phyloP scores from a whole-genome alignment of 768 basidiomycete genomes.

The Lentinula detonsa region DNA sequence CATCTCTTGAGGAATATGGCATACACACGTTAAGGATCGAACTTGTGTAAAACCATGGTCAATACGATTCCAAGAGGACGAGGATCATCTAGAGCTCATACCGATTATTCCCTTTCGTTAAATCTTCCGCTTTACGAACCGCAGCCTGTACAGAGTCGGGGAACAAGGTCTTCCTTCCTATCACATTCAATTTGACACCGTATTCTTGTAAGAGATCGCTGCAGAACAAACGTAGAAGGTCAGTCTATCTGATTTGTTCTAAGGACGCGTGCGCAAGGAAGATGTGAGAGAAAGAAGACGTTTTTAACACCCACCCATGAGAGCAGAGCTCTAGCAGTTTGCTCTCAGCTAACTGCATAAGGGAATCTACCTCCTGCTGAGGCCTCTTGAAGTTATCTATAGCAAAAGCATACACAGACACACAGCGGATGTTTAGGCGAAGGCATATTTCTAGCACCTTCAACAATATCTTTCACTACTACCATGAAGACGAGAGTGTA shows the following conservation, averaged over 20 bases:
- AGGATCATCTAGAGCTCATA: constrained; percentile 23
- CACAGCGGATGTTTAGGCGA: constrained; percentile 70
- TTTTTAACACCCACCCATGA: constrained; percentile 58
- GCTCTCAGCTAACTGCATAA: constrained; percentile 81
- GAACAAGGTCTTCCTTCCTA: constrained; percentile 73
- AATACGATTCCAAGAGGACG: not conserved
- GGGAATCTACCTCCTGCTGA: constrained; percentile 75
- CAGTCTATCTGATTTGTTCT: not conserved
- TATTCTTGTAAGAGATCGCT: constrained; percentile 79
- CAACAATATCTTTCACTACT: not conserved
- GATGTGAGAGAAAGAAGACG: not conserved
- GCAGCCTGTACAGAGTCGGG: constrained; percentile 71
- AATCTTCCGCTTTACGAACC: constrained; percentile 60
- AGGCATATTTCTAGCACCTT: constrained; percentile 87
- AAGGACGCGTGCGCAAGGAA: not conserved
- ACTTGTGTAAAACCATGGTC: constrained; percentile 29
- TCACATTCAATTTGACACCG: constrained; percentile 77
- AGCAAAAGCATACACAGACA: constrained; percentile 95
- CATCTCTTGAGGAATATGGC: constrained; percentile 88
- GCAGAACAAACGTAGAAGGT: not conserved
- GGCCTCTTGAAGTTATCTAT: constrained; percentile 96
- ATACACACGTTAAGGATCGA: constrained; percentile 89
- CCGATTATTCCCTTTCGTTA: constrained; percentile 74
- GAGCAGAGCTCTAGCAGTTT: constrained; percentile 73
- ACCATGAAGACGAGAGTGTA: not conserved